A percentile compares a stretch with the other conserved stretches of the same genome.
phyloP scores from a whole-genome alignment of 78 protist species.

The Dictyostelium brefeldianum region DNA sequence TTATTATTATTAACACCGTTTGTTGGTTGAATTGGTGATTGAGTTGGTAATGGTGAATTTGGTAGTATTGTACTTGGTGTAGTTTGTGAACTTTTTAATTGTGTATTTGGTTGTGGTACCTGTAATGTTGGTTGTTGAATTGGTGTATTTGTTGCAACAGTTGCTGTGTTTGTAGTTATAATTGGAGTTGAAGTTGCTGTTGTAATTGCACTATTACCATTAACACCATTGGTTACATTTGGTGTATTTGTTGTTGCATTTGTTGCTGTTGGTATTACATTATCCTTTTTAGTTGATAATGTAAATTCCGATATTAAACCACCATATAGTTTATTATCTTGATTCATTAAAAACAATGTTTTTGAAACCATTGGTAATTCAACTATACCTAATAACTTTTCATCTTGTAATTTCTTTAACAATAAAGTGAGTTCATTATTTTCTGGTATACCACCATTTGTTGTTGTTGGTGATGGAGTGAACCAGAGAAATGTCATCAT shows the following conservation, averaged over 20 bases:
- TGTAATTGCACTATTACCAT: neutral
- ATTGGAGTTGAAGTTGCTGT: neutral
- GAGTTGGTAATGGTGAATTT: constrained; percentile 16
- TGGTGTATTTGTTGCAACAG: neutral
- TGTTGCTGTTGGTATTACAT: neutral
- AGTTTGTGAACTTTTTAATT: constrained; percentile 12
- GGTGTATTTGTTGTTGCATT: neutral
- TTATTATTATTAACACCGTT: neutral
- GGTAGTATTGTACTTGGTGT: neutral
- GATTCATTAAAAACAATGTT: constrained; percentile 11
- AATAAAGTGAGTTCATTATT: neutral
- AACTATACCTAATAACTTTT: constrained; percentile 34
- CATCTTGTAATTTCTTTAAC: constrained; percentile 28
- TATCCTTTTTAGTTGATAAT: constrained; percentile 19
- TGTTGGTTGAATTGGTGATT: constrained; percentile 5
- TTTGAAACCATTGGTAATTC: constrained; percentile 29
- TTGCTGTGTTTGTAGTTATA: neutral
- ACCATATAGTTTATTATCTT: constrained; percentile 21
- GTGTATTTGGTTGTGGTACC: neutral
- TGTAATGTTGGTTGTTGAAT: neutral
- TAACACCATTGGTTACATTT: neutral
- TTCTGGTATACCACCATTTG: neutral
- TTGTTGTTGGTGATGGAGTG: neutral
- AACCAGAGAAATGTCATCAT: neutral
- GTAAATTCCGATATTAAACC: constrained; percentile 33